A percentile compares a stretch with the other conserved stretches of the same genome.
Conservation (phyloP, 1,139 yeast genomes). For the Magnusiomyces starmeri region DNA sequence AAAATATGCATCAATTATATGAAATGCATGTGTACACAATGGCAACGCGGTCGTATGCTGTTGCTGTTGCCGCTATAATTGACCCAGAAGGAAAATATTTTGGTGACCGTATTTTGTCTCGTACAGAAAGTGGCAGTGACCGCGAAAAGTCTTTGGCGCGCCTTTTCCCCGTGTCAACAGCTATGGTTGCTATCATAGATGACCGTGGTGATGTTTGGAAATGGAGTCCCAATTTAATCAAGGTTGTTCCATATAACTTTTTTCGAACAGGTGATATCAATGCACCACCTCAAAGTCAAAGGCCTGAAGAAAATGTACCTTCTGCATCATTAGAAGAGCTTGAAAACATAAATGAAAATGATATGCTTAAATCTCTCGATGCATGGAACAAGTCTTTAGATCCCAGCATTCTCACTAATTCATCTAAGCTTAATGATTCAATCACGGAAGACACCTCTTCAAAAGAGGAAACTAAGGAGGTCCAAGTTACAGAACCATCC, state of each 20-base stretch:
- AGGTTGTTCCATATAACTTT: conserved; percentile 91
- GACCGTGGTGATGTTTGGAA: conserved; percentile 99
- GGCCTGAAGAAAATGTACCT: no score
- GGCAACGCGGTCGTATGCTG: conserved; percentile 97
- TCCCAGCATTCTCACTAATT: no score
- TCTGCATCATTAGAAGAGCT: no score
- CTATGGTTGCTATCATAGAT: conserved; percentile 94
- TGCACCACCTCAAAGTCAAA: conserved; percentile 38
- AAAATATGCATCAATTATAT: conserved; percentile 53
- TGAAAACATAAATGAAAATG: no score
- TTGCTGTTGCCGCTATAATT: conserved; percentile 79
- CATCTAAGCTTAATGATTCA: no score
- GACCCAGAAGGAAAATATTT: conserved; percentile 84
- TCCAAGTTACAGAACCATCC: no score
- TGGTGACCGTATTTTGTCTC: conserved; percentile 82
- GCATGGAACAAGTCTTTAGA: no score
- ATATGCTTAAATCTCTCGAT: no score
- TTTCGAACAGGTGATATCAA: conserved; percentile 97
- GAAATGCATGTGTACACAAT: conserved; percentile 95
- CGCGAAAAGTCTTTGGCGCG: conserved; percentile 84
- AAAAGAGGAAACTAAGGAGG: no score
- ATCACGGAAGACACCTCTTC: no score
- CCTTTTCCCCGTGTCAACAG: conserved; percentile 89
- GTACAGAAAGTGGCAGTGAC: conserved; percentile 92
- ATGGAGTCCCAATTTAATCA: conserved; percentile 86